Conservation (phyloP, 2,329 filamentous ascomycete genomes). For the Phyllosticta paracitricarpa region DNA sequence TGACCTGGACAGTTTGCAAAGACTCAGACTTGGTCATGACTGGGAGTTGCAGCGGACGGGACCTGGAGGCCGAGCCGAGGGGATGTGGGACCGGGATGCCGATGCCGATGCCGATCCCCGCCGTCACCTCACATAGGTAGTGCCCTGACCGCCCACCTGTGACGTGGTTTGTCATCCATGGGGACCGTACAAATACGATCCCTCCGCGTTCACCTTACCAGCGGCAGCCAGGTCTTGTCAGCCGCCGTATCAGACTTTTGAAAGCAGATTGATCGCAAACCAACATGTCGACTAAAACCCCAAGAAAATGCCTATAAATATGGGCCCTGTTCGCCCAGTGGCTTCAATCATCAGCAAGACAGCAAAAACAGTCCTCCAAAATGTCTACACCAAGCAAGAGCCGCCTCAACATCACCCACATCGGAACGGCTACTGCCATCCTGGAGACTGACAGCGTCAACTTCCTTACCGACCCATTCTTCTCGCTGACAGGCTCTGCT, state of each 20-base stretch:
- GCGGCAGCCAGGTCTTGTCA: background rate
- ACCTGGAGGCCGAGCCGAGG: background rate
- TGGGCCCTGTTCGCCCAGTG: background rate
- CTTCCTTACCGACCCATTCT: conserved; percentile 21
- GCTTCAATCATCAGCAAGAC: background rate
- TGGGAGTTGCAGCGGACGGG: background rate
- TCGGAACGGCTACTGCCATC: conserved; percentile 42
- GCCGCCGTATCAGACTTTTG: background rate
- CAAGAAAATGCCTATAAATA: background rate
- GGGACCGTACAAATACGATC: background rate
- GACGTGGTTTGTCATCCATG: background rate
- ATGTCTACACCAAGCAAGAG: conserved; percentile 8
- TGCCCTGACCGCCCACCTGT: background rate
- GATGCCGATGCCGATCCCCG: background rate
- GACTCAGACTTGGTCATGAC: background rate
- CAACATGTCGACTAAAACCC: background rate
- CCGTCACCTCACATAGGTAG: no score
- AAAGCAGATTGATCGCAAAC: background rate
- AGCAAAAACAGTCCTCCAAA: background rate
- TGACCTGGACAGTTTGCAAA: background rate
- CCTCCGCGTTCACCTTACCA: background rate
- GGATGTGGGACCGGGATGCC: background rate
- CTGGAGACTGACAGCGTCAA: conserved; percentile 23
- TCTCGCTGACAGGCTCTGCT: conserved; percentile 13
- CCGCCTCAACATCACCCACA: conserved; percentile 32